A percentile compares a stretch with the other conserved stretches of the same genome.
Evolutionary conservation across 2,329 filamentous ascomycete genomes (phyloP).

Genomic region (Fusarium denticulatum): DNA sequence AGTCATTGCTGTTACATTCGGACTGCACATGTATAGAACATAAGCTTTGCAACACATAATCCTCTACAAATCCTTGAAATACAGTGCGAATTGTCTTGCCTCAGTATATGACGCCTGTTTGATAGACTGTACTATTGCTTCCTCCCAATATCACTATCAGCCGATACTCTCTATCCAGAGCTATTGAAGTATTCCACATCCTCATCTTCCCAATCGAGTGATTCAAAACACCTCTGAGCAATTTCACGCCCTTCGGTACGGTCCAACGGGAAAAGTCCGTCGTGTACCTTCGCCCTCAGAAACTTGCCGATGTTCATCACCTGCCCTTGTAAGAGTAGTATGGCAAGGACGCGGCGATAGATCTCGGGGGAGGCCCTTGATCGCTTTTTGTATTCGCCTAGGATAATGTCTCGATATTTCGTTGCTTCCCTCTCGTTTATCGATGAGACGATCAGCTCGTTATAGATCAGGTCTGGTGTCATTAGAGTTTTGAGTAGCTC

Average conservation of each 20-base stretch:
- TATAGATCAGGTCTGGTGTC: too few relatives aligned
- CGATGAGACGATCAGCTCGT: too few relatives aligned
- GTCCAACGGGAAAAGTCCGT: too few relatives aligned
- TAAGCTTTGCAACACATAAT: background rate
- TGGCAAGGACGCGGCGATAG: too few relatives aligned
- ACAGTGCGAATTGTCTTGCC: background rate
- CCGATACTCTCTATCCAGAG: background rate
- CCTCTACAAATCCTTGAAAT: background rate
- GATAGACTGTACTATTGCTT: background rate
- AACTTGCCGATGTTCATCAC: too few relatives aligned
- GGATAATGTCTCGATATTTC: too few relatives aligned
- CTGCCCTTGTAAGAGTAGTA: too few relatives aligned
- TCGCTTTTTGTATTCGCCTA: too few relatives aligned
- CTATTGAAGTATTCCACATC: background rate
- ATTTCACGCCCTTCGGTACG: background rate
- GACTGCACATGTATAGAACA: background rate
- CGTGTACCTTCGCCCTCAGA: too few relatives aligned
- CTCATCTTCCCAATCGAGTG: background rate
- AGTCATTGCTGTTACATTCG: background rate
- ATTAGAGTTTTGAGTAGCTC: too few relatives aligned
- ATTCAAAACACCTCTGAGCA: background rate
- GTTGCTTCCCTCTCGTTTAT: too few relatives aligned
- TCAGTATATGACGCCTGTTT: background rate
- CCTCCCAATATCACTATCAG: background rate
- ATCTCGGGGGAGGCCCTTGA: too few relatives aligned